A percentile compares a stretch with the other conserved stretches of the same genome.
phyloP scores from a whole-genome alignment of 1,284 basidiomycete species.

The Fereydounia khargensis region DNA sequence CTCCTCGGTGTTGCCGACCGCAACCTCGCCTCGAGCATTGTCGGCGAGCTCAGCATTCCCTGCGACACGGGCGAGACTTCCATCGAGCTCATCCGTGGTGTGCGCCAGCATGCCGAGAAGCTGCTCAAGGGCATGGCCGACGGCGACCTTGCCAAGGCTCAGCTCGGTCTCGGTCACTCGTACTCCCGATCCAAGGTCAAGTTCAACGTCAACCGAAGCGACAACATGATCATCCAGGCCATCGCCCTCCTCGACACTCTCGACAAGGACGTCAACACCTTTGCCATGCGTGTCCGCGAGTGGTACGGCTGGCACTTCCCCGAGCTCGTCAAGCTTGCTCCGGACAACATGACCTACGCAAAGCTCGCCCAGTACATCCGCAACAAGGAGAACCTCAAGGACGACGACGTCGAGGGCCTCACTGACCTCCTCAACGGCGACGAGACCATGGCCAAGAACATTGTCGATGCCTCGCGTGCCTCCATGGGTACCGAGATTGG shows the following conservation, averaged over 20 bases:
- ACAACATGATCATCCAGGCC: constrained; percentile 99
- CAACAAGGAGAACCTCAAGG: constrained; percentile 69
- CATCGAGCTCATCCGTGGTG: constrained; percentile 86
- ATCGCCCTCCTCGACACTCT: constrained; percentile 97
- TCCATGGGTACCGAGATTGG: constrained; percentile 93
- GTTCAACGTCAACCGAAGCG: constrained; percentile 98
- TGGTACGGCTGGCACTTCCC: constrained; percentile 99
- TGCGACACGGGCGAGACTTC: constrained; percentile 86
- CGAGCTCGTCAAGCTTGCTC: constrained; percentile 88
- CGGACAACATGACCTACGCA: constrained; percentile 96
- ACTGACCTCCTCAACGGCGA: constrained; percentile 83
- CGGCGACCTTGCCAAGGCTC: constrained; percentile 83
- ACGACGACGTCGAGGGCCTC: constrained; percentile 75
- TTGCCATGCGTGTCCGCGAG: constrained; percentile 95
- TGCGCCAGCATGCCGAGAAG: constrained; percentile 87
- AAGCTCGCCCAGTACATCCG: constrained; percentile 82
- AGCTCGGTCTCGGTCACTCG: constrained; percentile 90
- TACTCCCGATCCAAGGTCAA: constrained; percentile 92
- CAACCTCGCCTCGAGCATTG: constrained; percentile 77
- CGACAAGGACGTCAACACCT: constrained; percentile 99
- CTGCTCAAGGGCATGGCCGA: constrained; percentile 80
- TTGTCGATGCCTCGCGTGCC: constrained; percentile 87
- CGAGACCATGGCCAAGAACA: constrained; percentile 81
- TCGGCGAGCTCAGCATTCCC: constrained; percentile 71
- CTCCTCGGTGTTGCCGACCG: constrained; percentile 81